Conservation (phyloP, 768 basidiomycete genomes). For the Asterophora lycoperdoides region DNA sequence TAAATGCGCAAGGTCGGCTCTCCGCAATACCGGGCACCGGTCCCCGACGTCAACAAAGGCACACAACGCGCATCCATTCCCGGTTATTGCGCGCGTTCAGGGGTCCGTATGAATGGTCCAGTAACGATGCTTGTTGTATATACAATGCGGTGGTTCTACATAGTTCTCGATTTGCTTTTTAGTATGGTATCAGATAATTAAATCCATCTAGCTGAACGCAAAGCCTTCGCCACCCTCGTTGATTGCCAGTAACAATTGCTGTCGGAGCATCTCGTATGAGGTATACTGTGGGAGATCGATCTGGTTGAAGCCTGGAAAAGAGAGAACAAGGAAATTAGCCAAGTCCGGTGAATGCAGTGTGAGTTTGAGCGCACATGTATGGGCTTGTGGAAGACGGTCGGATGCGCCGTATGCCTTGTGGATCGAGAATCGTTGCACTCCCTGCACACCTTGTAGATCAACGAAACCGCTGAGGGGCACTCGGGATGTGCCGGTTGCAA, state of each 20-base stretch:
- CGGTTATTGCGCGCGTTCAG: no score
- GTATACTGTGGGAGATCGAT: conserved; percentile 93
- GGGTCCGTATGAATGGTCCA: no score
- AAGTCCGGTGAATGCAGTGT: neutral
- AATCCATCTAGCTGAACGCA: conserved; percentile 56
- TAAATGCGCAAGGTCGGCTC: neutral
- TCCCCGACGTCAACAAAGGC: neutral
- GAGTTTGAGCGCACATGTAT: conserved; percentile 62
- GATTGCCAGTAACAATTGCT: conserved; percentile 86
- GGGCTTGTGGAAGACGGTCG: conserved; percentile 83
- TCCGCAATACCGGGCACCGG: neutral
- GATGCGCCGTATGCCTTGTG: conserved; percentile 89
- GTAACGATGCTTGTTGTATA: conserved; percentile 15
- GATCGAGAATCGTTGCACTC: conserved; percentile 92
- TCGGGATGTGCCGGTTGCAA: conserved; percentile 89
- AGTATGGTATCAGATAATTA: conserved; percentile 11
- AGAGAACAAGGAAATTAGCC: neutral
- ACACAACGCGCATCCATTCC: neutral
- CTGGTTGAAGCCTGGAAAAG: conserved; percentile 76
- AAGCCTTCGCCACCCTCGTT: conserved; percentile 97
- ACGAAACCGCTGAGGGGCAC: conserved; percentile 94
- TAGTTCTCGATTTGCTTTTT: conserved; percentile 7
- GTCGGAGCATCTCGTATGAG: conserved; percentile 93
- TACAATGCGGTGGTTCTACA: conserved; percentile 21
- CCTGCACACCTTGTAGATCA: conserved; percentile 93